A percentile compares a stretch with the other conserved stretches of the same genome.
phyloP scores from a whole-genome alignment of 208 protist species.

The Zelonia costaricensis region DNA sequence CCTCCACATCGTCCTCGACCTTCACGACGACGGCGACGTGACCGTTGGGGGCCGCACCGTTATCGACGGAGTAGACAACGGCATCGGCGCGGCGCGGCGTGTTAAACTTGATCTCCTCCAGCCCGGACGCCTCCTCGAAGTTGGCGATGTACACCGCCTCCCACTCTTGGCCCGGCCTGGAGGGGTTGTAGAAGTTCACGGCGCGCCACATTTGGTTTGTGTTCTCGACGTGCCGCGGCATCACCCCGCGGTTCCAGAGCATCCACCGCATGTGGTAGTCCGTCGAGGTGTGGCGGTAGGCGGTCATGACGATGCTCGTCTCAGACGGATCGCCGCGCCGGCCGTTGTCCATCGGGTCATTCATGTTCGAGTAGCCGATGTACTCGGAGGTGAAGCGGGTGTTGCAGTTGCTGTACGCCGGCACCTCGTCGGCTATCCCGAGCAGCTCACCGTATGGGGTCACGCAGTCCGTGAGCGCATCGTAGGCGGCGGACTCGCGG shows the following conservation, averaged over 20 bases:
- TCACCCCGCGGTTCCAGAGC: slow-evolving; percentile 40
- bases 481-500: slow-evolving; percentile 21
- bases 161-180: slow-evolving; percentile 27
- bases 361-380: slow-evolving; percentile 34
- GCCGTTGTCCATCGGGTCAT: slow-evolving; percentile 42
- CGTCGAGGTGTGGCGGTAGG: slow-evolving; percentile 33
- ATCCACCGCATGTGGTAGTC: slow-evolving; percentile 61
- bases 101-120: slow-evolving; percentile 48
- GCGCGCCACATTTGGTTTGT: slow-evolving; percentile 34
- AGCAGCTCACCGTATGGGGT: slow-evolving; percentile 51
- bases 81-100: slow-evolving; percentile 45
- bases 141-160: slow-evolving; percentile 47
- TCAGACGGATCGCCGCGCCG: slow-evolving; percentile 35
- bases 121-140: slow-evolving; percentile 23
- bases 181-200: slow-evolving; percentile 50
- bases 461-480: slow-evolving; percentile 41
- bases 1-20: slow-evolving; percentile 55
- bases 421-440: slow-evolving; percentile 51
- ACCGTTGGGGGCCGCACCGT: slow-evolving; percentile 13
- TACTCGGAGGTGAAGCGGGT: slow-evolving; percentile 23
- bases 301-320: slow-evolving; percentile 36
- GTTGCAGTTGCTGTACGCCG: slow-evolving; percentile 75
- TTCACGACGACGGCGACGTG: slow-evolving; percentile 64
- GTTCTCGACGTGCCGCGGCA: slow-evolving; percentile 21
- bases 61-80: slow-evolving; percentile 33